Conservation (phyloP, 2,329 filamentous ascomycete genomes). For the Aspergillus uvarum region DNA sequence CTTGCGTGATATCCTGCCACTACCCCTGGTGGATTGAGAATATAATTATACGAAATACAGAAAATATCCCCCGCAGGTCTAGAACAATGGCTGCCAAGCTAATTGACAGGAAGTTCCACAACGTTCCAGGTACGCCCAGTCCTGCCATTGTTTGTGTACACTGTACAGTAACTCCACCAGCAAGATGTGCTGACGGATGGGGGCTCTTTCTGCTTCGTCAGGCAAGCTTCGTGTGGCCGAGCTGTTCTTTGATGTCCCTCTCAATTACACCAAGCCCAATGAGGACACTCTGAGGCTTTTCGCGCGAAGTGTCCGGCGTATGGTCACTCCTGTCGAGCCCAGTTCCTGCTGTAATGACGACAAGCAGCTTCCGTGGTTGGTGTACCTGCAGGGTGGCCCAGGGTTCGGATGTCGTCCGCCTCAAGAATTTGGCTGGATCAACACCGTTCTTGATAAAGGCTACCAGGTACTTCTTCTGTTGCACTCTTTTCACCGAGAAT, state of each 20-base stretch:
- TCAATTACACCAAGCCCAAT: slow-evolving; percentile 67
- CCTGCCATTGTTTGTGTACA: not conserved
- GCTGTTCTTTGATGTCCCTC: slow-evolving; percentile 81
- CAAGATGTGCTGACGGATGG: slow-evolving; percentile 8
- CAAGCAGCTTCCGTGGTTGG: slow-evolving; percentile 57
- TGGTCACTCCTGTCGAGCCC: slow-evolving; percentile 50
- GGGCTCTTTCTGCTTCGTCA: slow-evolving; percentile 34
- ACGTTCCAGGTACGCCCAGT: slow-evolving; percentile 35
- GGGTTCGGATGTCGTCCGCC: slow-evolving; percentile 75
- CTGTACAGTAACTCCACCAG: not conserved
- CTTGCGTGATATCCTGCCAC: not conserved
- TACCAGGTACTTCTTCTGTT: slow-evolving; percentile 62
- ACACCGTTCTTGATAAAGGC: slow-evolving; percentile 69
- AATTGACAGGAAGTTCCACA: slow-evolving; percentile 39
- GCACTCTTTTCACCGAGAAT: not conserved
- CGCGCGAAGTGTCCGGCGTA: slow-evolving; percentile 68
- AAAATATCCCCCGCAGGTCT: not conserved
- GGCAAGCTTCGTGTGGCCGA: slow-evolving; percentile 76
- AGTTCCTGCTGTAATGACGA: slow-evolving; percentile 40
- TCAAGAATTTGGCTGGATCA: slow-evolving; percentile 70
- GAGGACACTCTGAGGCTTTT: slow-evolving; percentile 70
- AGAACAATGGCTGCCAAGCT: slow-evolving; percentile 38
- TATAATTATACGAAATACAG: too few relatives aligned
- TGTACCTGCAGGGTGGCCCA: slow-evolving; percentile 84
- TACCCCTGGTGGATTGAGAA: not conserved